A percentile compares a stretch with the other conserved stretches of the same genome.
phyloP scores from a whole-genome alignment of 2,329 filamentous ascomycete genomes.

The Neofusicoccum cordaticola region DNA sequence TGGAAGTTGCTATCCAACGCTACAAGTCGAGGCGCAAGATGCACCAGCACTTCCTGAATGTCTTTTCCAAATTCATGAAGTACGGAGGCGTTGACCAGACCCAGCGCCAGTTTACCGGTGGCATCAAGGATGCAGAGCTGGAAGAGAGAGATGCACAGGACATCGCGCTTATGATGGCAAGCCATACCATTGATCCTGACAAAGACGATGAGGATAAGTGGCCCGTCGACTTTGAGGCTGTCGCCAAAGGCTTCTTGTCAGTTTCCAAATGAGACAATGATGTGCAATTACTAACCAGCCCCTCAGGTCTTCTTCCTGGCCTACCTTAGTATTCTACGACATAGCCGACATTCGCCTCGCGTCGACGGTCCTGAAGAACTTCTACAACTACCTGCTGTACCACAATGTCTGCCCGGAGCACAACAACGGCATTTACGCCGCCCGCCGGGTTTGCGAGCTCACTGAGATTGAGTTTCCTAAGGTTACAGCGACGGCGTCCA shows the following conservation, averaged over 20 bases:
- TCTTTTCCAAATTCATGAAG: constrained; percentile 78
- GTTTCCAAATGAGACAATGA: constrained; percentile 28
- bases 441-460: constrained; percentile 63
- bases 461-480: constrained; percentile 67
- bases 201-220: constrained; percentile 55
- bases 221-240: constrained; percentile 75
- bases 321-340: constrained; percentile 56
- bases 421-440: constrained; percentile 61
- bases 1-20: constrained; percentile 80
- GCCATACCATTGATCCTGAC: constrained; percentile 55
- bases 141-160: constrained; percentile 62
- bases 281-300: background rate
- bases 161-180: constrained; percentile 62
- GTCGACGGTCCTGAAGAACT: constrained; percentile 73
- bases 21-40: constrained; percentile 77
- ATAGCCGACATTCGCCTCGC: constrained; percentile 55
- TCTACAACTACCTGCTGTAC: constrained; percentile 80
- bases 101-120: constrained; percentile 61
- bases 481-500: constrained; percentile 49
- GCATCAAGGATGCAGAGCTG: constrained; percentile 60
- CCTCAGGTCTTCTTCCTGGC: constrained; percentile 53
- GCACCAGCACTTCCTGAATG: constrained; percentile 55
- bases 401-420: constrained; percentile 88
- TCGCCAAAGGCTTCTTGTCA: constrained; percentile 77
- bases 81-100: constrained; percentile 75